phyloP scores from a whole-genome alignment of 2,329 filamentous ascomycete species.

The Sclerotinia glacialis region DNA sequence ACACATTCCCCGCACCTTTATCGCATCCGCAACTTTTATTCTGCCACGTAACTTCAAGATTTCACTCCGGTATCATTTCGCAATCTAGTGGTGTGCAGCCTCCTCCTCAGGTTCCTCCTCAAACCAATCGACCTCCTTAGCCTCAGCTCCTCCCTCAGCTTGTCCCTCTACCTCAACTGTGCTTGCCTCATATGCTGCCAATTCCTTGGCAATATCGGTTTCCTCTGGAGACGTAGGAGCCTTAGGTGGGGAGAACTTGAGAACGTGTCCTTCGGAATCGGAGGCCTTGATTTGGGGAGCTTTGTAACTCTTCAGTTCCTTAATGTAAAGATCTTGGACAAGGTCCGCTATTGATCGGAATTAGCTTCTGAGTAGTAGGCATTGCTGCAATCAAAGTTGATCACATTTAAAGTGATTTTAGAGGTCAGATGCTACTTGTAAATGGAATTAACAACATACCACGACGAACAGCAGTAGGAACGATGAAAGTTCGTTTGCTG shows the following conservation, averaged over 20 bases:
- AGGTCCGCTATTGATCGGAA: conserved; percentile 69
- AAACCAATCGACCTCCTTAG: conserved; percentile 69
- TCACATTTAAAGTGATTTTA: neutral
- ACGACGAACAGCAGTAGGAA: conserved; percentile 39
- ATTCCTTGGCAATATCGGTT: conserved; percentile 82
- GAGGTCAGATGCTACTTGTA: neutral
- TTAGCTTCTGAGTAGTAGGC: conserved; percentile 28
- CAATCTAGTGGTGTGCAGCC: conserved; percentile 35
- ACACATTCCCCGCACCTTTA: conserved; percentile 14
- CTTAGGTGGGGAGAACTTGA: conserved; percentile 78
- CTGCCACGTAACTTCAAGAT: neutral
- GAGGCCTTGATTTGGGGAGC: conserved; percentile 74
- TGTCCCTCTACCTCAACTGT: conserved; percentile 92
- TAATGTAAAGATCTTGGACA: conserved; percentile 96
- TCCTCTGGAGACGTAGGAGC: conserved; percentile 89
- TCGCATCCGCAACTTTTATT: conserved; percentile 3
- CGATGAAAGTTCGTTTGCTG: conserved; percentile 39
- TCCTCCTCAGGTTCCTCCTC: conserved; percentile 68
- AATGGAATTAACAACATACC: conserved; percentile 33
- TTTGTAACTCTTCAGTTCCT: conserved; percentile 96
- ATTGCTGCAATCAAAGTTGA: neutral
- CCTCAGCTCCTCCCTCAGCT: conserved; percentile 59
- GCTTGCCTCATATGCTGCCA: conserved; percentile 93
- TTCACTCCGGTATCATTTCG: conserved; percentile 3
- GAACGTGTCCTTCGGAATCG: conserved; percentile 87